A percentile compares a stretch with the other conserved stretches of the same genome.
Evolutionary conservation across 257 asterid species (phyloP).

Genomic region (Lycium barbarum): DNA sequence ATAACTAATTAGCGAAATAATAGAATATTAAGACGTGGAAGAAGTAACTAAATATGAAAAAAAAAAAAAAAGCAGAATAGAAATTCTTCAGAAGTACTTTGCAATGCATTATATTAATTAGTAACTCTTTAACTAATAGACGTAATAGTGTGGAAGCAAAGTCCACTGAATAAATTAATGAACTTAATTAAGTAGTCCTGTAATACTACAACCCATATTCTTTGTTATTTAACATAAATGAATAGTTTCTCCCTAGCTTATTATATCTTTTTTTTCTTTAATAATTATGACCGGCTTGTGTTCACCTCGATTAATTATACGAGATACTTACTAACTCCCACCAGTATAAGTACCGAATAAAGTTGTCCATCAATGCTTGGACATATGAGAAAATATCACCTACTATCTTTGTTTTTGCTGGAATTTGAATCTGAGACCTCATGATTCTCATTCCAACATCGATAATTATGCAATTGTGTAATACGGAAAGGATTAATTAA

Average conservation of each 20-base stretch:
- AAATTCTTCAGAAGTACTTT: too few species aligned
- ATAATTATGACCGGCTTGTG: too few species aligned
- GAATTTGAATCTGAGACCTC: background rate
- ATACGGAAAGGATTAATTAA: background rate
- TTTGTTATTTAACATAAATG: too few species aligned
- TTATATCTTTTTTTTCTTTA: too few species aligned
- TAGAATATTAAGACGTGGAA: background rate
- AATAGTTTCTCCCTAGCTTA: too few species aligned
- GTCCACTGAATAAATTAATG: background rate
- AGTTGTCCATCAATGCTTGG: background rate
- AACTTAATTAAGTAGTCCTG: background rate
- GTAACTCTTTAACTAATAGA: background rate
- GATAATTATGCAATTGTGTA: background rate
- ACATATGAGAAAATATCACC: background rate
- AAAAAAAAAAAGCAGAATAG: too few species aligned
- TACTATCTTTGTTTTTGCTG: background rate
- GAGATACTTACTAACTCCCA: background rate
- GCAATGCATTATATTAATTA: too few species aligned
- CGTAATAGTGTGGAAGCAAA: background rate
- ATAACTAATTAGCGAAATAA: background rate
- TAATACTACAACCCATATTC: background rate
- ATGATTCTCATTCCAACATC: background rate
- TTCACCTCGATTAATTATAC: background rate
- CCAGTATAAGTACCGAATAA: background rate
- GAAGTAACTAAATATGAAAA: background rate